Percentiles rank a stretch among this genome's conserved stretches.
These are phyloP conservation scores for Penicillium maclennaniae DNA, from an alignment of 495 filamentous ascomycete genomes.

Conservation along the genomic window DNA sequence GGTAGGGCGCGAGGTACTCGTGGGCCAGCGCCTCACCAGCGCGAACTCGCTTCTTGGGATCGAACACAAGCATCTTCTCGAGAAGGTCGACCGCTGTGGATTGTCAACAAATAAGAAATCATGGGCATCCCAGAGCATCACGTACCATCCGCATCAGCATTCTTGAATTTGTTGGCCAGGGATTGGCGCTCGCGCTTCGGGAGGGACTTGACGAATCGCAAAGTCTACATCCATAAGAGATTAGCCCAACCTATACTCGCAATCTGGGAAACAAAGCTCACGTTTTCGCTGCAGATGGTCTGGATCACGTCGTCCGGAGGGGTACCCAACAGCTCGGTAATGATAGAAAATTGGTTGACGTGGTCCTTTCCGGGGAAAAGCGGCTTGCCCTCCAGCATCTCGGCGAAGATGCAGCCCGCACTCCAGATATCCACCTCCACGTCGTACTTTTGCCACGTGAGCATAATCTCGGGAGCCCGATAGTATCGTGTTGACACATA, in stretches of 20 bases:
- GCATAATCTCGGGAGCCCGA: constrained; percentile 98
- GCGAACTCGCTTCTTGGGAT: constrained; percentile 85
- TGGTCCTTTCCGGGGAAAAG: constrained; percentile 99
- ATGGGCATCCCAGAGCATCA: constrained; percentile 2
- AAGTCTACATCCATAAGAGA: constrained; percentile 57
- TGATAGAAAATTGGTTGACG: constrained; percentile 99
- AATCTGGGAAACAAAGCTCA: constrained; percentile 38
- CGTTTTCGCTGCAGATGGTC: constrained; percentile 97
- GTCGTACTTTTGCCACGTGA: constrained; percentile 99
- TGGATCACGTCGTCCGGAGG: constrained; percentile 97
- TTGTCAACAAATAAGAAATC: constrained; percentile 13
- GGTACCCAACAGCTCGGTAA: constrained; percentile 96
- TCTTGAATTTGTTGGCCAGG: constrained; percentile 88
- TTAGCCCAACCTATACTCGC: neutral
- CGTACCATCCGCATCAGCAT: constrained; percentile 87
- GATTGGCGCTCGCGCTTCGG: constrained; percentile 94
- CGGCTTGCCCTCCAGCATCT: constrained; percentile 98
- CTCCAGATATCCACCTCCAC: constrained; percentile 99
- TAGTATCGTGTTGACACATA: constrained; percentile 99
- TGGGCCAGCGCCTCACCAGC: constrained; percentile 82
- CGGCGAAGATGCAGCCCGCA: constrained; percentile 97
- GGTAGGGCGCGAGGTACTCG: constrained; percentile 92
- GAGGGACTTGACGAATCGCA: constrained; percentile 95
- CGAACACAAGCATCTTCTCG: constrained; percentile 96
- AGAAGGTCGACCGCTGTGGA: constrained; percentile 81